phyloP scores from a whole-genome alignment of 1,284 basidiomycete species.

The Boletellus dicymbophilus region DNA sequence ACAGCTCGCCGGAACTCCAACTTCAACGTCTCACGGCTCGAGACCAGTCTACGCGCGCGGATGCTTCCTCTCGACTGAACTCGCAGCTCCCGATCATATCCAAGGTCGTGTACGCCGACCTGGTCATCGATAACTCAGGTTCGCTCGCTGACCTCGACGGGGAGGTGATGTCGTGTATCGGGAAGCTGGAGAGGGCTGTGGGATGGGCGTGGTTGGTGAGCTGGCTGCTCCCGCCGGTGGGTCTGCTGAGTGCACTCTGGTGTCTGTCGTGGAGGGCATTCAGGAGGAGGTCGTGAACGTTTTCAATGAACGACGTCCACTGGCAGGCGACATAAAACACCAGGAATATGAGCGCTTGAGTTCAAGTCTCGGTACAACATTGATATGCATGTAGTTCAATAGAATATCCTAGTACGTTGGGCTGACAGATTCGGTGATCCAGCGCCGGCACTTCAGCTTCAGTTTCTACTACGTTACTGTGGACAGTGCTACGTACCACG shows the following conservation, averaged over 20 bases:
- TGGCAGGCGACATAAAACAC: too few species aligned
- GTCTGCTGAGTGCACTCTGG: slow-evolving; percentile 37
- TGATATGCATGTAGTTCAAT: too few species aligned
- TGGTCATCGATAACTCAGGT: slow-evolving; percentile 90
- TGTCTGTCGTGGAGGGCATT: slow-evolving; percentile 25
- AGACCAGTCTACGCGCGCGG: slow-evolving; percentile 56
- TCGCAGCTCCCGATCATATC: slow-evolving; percentile 81
- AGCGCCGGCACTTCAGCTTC: too few species aligned
- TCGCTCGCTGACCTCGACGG: slow-evolving; percentile 64
- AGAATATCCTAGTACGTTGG: too few species aligned
- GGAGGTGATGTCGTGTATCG: slow-evolving; percentile 71
- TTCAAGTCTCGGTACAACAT: too few species aligned
- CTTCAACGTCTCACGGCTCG: slow-evolving; percentile 78
- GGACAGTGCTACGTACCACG: too few species aligned
- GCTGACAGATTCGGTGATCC: too few species aligned
- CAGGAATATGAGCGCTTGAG: too few species aligned
- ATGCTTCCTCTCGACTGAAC: slow-evolving; percentile 74
- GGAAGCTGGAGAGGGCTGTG: slow-evolving; percentile 51
- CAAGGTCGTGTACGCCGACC: slow-evolving; percentile 85
- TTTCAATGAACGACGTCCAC: too few species aligned
- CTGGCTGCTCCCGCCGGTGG: slow-evolving; percentile 85
- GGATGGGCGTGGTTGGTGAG: slow-evolving; percentile 71
- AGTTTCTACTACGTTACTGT: too few species aligned
- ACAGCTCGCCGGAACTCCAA: slow-evolving; percentile 75
- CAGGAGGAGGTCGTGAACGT: slow-evolving; percentile 10